Evolutionary conservation across 2,329 filamentous ascomycete species (phyloP), one percentile per base, ranked within the genome.

Genomic region (Aspergillus transmontanensis): DNA sequence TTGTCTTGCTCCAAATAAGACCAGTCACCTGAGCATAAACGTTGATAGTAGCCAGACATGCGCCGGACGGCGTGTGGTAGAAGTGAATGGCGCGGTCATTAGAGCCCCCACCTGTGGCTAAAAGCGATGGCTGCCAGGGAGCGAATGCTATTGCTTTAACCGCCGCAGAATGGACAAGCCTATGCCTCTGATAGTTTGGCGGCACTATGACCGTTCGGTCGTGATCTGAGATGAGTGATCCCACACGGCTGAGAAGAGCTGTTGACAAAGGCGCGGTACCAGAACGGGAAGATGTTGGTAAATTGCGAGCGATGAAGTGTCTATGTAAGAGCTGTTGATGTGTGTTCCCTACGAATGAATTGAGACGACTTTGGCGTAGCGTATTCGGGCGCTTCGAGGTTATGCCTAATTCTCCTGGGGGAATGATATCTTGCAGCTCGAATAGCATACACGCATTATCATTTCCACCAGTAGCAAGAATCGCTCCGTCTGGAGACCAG

Each of bases 111-210:
- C 95, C 93, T 1, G 94, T 96, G 16, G 95, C 95, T 45, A 99
- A 79, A 5, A 99, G 84, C 4, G 90, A 91, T 28, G 91, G 87
- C 61, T 94, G 91, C 94, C 94, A 99, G 0, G 95, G 94, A 66
- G 94, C 96, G 78, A 98, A 98, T 2, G 95, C 93, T 69, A 98
- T 95, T 36, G 95, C 95, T 78, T 99, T 99, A 68, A 98, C 91
- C 2, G 95, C 95, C 0, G 94, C 94, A 30, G 87, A 87, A 75
- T 99, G 93, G 12, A 83, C 77, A 86, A 93, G 95, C 36, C 85
- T 85, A 75, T 96, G 88, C 70, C 86, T 89, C 71, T 91, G 87
- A 34, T 83, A 80, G 7, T 87, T 87, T 6, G 79, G 72, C 2
- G 80, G 80, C 30, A 92, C 77, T 28, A 82, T 79, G 21, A 84